phyloP scores from a whole-genome alignment of 108 stramenopile species.

The Skeletonema tropicum region DNA sequence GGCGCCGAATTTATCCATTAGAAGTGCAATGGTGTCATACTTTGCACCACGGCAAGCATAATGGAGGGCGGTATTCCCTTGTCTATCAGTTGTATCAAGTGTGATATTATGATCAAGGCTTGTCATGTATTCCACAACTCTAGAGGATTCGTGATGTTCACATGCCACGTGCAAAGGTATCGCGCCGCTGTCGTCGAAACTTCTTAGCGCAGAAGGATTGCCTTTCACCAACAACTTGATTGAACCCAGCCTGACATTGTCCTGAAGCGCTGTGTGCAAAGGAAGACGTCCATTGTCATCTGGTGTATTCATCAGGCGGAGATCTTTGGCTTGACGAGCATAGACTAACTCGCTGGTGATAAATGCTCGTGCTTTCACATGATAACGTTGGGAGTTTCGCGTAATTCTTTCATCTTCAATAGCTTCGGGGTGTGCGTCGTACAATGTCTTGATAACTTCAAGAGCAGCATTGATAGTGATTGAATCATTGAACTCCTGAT shows the following conservation, averaged over 20 bases:
- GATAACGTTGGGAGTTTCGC: too few species aligned
- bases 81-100: background rate
- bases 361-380: too few species aligned
- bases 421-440: too few species aligned
- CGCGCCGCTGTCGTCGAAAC: background rate
- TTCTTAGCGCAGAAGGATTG: background rate
- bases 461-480: background rate
- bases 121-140: background rate
- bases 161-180: background rate
- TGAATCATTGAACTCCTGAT: background rate
- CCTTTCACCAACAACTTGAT: background rate
- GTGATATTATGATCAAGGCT: background rate
- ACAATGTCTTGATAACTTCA: background rate
- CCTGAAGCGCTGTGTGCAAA: background rate
- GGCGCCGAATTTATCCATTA: background rate
- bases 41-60: slow-evolving; percentile 1
- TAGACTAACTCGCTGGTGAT: background rate
- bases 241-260: slow-evolving; percentile 4
- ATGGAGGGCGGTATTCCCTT: background rate
- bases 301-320: background rate
- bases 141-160: background rate
- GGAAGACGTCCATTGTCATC: slow-evolving; percentile 11
- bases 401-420: too few species aligned
- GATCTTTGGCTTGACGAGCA: background rate
- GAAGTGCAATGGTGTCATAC: background rate